Evolutionary conservation across 768 basidiomycete species (phyloP), one percentile per base, ranked within the genome.

Genomic region (Agaricus subrufescens): DNA sequence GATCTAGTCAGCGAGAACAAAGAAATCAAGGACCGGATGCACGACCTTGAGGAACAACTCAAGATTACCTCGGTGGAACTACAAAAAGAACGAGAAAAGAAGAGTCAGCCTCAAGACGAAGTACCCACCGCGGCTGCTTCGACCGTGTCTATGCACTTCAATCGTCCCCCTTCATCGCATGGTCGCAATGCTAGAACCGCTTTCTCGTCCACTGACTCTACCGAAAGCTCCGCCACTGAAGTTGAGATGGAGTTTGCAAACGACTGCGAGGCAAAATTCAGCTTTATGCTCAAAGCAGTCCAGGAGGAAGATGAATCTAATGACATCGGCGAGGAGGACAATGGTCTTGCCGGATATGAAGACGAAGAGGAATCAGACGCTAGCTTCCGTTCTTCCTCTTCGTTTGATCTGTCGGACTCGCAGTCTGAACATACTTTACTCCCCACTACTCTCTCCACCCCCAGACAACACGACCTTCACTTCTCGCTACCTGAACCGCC

Each of bases 341-440:
- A 84, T 58, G 84, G 74, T 23, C 70, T 89, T 34, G 80, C 75
- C 43, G 76, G 83, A 29, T 90, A 89, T 55, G 88, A 89, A 65
- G 87, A 88, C 53, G 87, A 86, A 54, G 83, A 79, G 2, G 84
- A 84, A 50, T 77, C 74, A 1, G 82, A 86, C 62, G 61, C 75
- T 48, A 73, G 74, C 52, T 71, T 82, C 62, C 68, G 67, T 43
- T 73, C 76, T 1, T 79, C 79, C 3, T 85, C 83, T 8, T 85
- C 83, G 8, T 75, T 79, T 48, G 80, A 73, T 29, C 85, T 83
- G 4, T 69, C 72, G 30, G 81, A 84, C 30, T 81, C 85, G 26
- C 46, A 45, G 11, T 10, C 50, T 39, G 10, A 25, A 1, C 11
- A 4, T 38, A 14, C 23, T 48, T 23, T 56, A 23, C 51, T 50